Evolutionary conservation across 495 filamentous ascomycete species (phyloP), one percentile per base, ranked within the genome.

Genomic region (Penicillium macrosclerotiorum): DNA sequence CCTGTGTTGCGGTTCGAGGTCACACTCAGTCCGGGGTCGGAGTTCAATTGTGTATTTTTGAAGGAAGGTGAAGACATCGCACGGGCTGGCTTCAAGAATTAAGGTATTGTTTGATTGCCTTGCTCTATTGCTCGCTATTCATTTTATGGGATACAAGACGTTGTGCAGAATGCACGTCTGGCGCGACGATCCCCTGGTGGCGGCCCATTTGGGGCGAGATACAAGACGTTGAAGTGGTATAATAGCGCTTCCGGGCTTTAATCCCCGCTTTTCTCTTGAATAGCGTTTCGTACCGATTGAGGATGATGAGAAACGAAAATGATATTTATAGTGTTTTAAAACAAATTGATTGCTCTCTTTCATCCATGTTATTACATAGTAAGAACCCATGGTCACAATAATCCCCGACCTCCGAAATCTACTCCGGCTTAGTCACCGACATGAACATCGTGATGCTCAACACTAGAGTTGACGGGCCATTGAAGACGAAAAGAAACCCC

Each of bases 11-110:
- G 47, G 30, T 71, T 66, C 42, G 69, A 73, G 51, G 63, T 73
- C 29, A 71, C 68, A 2, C 42, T 73, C 0, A 69, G 62, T 43
- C 69, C 69, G 3, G 69, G 62, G 24, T 47, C 60, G 12, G 68
- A 71, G 54, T 47, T 73, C 43, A 71, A 71, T 53, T 71, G 68
- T 55, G 62, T 71, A 8, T 73, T 73, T 60, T 52, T 62, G 16
- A 64, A 57, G 40, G 59, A 73, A 25, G 67, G 54, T 3, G 57
- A 64, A 25, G 53, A 61, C 1, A 47, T 26, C 22, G 25, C 30
- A 14, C 44, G 35, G 8, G 29, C 24, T 46, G 27, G 11, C 3
- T 25, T 42, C 14, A 46, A 37, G 11, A 8, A 46, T 4, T 16
- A 17, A 14, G 43, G n/a, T n/a, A n/a, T n/a, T 14, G 8, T 18